A percentile compares a stretch with the other conserved stretches of the same genome.
Conservation (phyloP, 371 early-diverging fungal genomes). For the Mucor ambiguus region DNA sequence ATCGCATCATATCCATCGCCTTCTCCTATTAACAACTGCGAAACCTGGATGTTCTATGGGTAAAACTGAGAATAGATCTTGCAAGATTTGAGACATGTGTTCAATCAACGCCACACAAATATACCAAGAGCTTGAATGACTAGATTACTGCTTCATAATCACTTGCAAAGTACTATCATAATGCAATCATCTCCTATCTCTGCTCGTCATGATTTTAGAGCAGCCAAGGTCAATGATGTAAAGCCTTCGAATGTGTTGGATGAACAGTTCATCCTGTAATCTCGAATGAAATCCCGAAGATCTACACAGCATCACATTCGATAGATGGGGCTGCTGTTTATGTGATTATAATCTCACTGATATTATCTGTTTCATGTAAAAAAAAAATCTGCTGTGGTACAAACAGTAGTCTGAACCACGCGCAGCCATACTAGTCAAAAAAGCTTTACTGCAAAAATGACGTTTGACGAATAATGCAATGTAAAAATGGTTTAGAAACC, state of each 20-base stretch:
- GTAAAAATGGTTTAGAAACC: conserved; percentile 7
- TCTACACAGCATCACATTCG: neutral
- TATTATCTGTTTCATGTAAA: neutral
- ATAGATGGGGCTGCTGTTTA: neutral
- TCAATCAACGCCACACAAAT: neutral
- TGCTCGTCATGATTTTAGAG: neutral
- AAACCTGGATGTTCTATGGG: neutral
- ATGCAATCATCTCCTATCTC: neutral
- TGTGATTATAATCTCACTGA: neutral
- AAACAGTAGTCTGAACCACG: neutral
- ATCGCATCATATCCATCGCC: neutral
- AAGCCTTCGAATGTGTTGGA: neutral
- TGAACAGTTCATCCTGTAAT: neutral
- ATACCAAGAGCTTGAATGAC: neutral
- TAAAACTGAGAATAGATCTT: neutral
- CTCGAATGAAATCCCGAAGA: conserved; percentile 1
- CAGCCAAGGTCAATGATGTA: neutral
- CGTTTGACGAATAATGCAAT: conserved; percentile 5
- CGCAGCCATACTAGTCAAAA: neutral
- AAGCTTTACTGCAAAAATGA: neutral
- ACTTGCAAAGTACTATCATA: neutral
- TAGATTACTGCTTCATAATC: neutral
- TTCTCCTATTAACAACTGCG: neutral
- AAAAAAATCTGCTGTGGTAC: neutral
- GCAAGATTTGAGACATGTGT: neutral